phyloP scores from a whole-genome alignment of 257 asterid species.

The Solanum clarkiae region DNA sequence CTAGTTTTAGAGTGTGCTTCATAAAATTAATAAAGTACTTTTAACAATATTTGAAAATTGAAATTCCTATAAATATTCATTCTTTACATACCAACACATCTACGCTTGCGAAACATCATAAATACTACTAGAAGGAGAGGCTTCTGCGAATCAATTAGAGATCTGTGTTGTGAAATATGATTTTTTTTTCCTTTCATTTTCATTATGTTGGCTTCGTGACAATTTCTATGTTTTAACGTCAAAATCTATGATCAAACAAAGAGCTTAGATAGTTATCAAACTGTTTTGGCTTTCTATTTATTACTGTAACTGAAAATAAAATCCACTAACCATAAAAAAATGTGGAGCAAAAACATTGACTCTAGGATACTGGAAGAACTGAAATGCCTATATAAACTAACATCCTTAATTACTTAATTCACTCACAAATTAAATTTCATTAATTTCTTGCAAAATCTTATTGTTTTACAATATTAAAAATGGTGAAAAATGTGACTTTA shows the following conservation, averaged over 20 bases:
- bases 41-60: no score
- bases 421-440: background rate
- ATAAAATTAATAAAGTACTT: no score
- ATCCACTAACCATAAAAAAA: background rate
- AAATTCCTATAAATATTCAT: no score
- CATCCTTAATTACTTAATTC: background rate
- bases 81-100: no score
- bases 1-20: no score
- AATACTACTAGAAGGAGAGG: no score
- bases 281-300: background rate
- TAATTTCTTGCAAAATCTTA: background rate
- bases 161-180: no score
- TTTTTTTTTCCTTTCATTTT: no score
- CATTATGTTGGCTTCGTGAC: no score
- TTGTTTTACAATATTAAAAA: background rate
- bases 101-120: no score
- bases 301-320: background rate
- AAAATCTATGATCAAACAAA: background rate
- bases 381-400: background rate
- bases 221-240: background rate
- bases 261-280: background rate
- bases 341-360: background rate
- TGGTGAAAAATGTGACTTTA: slow-evolving; percentile 23
- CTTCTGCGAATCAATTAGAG: no score
- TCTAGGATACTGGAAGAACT: background rate